Conservation (phyloP, 1,284 basidiomycete species). For the Apiotrichum gracile region DNA sequence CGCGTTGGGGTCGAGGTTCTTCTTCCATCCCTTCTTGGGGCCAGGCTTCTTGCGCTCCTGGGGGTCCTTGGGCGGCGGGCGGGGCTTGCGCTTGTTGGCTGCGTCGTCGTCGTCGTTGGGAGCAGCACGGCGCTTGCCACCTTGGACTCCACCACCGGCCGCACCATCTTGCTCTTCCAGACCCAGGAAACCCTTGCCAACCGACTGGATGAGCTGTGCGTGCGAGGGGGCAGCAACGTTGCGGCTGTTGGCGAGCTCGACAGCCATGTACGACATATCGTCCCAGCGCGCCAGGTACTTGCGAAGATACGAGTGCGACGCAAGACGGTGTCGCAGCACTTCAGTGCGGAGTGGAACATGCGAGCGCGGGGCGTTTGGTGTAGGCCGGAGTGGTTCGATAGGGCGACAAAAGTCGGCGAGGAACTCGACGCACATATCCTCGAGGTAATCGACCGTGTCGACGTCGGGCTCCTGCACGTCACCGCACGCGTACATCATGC, state of each 20-base stretch:
- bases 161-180: slow-evolving; percentile 19
- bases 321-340: slow-evolving; percentile 35
- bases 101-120: slow-evolving; percentile 5
- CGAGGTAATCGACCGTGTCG: slow-evolving; percentile 41
- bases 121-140: slow-evolving; percentile 8
- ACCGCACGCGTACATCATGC: slow-evolving; percentile 42
- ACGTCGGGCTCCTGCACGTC: slow-evolving; percentile 36
- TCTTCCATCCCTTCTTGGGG: slow-evolving; percentile 43
- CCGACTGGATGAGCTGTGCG: slow-evolving; percentile 30
- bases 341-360: slow-evolving; percentile 25
- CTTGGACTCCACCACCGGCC: not conserved
- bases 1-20: slow-evolving; percentile 18
- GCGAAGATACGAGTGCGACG: slow-evolving; percentile 20
- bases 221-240: slow-evolving; percentile 24
- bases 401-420: slow-evolving; percentile 40
- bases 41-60: slow-evolving; percentile 37
- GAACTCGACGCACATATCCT: slow-evolving; percentile 41
- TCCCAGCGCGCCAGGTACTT: slow-evolving; percentile 43
- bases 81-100: slow-evolving; percentile 11
- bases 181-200: slow-evolving; percentile 35
- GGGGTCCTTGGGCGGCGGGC: slow-evolving; percentile 18
- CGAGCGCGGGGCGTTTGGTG: slow-evolving; percentile 11
- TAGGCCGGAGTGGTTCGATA: slow-evolving; percentile 23
- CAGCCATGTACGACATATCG: slow-evolving; percentile 35
- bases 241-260: slow-evolving; percentile 23